phyloP scores from a whole-genome alignment of 306 rosid species.

The Cotoneaster glaucophyllus region DNA sequence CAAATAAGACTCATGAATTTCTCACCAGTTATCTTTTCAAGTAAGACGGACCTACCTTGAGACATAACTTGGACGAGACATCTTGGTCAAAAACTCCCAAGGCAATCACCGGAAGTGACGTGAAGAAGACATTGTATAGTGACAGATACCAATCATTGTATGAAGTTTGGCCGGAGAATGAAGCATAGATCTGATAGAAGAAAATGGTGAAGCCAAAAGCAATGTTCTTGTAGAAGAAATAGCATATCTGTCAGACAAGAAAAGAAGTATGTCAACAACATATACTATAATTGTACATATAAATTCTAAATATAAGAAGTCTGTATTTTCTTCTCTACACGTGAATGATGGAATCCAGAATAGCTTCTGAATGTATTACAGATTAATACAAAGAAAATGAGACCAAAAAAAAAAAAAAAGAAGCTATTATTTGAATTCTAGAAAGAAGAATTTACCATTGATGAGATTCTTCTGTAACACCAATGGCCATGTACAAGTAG shows the following conservation, averaged over 20 bases:
- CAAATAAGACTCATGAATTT: not conserved
- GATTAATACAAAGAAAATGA: not conserved
- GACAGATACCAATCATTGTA: slow-evolving; percentile 93
- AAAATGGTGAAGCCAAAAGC: slow-evolving; percentile 81
- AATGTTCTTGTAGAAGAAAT: slow-evolving; percentile 96
- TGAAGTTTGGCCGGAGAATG: slow-evolving; percentile 85
- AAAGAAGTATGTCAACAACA: slow-evolving; percentile 18
- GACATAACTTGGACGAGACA: slow-evolving; percentile 67
- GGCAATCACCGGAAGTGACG: slow-evolving; percentile 97
- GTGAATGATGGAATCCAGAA: not conserved
- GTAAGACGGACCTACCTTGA: slow-evolving; percentile 50
- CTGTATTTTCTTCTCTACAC: not conserved
- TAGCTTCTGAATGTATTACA: not conserved
- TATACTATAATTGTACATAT: too few species aligned
- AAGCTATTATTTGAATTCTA: not conserved
- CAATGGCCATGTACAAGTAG: slow-evolving; percentile 99
- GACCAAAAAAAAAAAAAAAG: not conserved
- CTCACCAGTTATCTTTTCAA: not conserved
- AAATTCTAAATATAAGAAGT: not conserved
- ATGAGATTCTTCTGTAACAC: slow-evolving; percentile 96
- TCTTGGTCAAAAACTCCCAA: slow-evolving; percentile 95
- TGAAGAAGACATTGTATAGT: slow-evolving; percentile 82
- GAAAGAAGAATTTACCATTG: slow-evolving; percentile 57
- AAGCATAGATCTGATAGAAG: slow-evolving; percentile 69
- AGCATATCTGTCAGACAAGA: slow-evolving; percentile 64